Evolutionary conservation across 73 alveolate species (phyloP), one percentile per base, ranked within the genome.

Genomic region (Tetrahymena malaccensis): DNA sequence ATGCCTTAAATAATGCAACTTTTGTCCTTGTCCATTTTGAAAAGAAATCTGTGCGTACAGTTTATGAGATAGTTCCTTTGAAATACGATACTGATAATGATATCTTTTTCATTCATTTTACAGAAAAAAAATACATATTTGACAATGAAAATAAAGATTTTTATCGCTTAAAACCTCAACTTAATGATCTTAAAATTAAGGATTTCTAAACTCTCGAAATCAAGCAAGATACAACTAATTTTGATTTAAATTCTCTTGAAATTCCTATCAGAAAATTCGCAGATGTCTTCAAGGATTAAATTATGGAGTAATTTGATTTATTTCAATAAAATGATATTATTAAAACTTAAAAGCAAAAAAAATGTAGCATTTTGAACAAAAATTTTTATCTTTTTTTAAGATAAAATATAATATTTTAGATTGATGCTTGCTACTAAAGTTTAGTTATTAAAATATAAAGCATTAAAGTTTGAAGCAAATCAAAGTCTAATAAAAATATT

Each of bases 261-360:
- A 89, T 95, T 19, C 97, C 97, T 13, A 95, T 95, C 94, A 95
- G 94, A 35, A 95, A 95, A 35, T 95, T 95, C 25, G 85, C 93
- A 25, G 97, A 95, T 31, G 95, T 95, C 4, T 95, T 95, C 38
- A 95, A 95, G 35, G 97, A 95, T 34, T 93, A 95, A 95, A 55
- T 95, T 31, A 95, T 95, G 97, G 97, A 95, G 58, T 70, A 70
- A 70, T 70, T n/a, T 22, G 33, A 56, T 10, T 56, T 22, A 70
- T n/a, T 22, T 27, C 34, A 70, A 70, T 70, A 22, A 19, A 27
- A 19, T 27, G 4, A 70, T n/a, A 9, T 70, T n/a, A 19, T 25
- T 8, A 70, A 40, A 40, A 40, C 44, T 40, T 40, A 40, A 40
- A 40, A 40, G 44, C 44, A 40, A 40, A 40, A 40, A 6, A 8